phyloP scores from a whole-genome alignment of 106 monocot species.

The Posidonia australis region DNA sequence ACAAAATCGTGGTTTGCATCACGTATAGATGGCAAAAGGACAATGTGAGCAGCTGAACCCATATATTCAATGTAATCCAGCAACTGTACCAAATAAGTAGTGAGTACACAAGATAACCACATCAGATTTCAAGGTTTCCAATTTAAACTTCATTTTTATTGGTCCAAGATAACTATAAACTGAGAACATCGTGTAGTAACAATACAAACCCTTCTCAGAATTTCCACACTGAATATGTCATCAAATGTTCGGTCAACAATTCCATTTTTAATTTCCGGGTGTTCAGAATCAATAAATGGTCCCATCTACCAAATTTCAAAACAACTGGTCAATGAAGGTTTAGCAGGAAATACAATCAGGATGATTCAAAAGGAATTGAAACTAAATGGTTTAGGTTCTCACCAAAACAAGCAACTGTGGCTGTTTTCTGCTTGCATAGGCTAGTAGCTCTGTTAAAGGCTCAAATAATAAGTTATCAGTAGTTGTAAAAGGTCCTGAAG shows the following conservation, averaged over 20 bases:
- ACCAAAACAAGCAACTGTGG: constrained; percentile 90
- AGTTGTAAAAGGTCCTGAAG: constrained; percentile 89
- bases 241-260: constrained; percentile 55
- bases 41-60: constrained; percentile 55
- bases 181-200: neutral
- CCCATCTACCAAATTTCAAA: constrained; percentile 50
- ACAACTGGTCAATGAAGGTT: neutral
- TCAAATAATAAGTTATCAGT: constrained; percentile 90
- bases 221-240: constrained; percentile 72
- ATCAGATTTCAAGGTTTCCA: too few relatives aligned
- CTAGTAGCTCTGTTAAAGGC: constrained; percentile 80
- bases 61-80: constrained; percentile 65
- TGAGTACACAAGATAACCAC: too few relatives aligned
- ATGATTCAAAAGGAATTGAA: neutral
- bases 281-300: constrained; percentile 93
- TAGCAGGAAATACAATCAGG: neutral
- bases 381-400: neutral
- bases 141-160: too few relatives aligned
- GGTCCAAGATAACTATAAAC: too few relatives aligned
- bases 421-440: constrained; percentile 83
- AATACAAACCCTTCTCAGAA: constrained; percentile 50
- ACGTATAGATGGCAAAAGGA: constrained; percentile 81
- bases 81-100: constrained; percentile 31
- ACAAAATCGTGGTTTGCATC: constrained; percentile 94
- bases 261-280: constrained; percentile 87